Percentiles rank a stretch among this genome's conserved stretches.
Evolutionary conservation across 139 green algal species (phyloP).

Genomic region (Bryopsis sp.): DNA sequence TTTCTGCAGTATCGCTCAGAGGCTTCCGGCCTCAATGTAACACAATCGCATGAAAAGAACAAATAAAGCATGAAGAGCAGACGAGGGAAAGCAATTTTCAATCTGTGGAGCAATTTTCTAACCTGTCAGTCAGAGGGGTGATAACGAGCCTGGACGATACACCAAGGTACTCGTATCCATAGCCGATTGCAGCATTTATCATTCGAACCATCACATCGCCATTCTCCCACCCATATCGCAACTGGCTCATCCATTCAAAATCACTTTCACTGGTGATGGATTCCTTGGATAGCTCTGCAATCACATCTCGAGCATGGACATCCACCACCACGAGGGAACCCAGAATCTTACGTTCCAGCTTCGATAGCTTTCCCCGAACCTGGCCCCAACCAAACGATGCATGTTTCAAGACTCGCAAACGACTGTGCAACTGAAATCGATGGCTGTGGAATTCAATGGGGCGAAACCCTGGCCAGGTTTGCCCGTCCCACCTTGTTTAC

Average conservation of each 20-base stretch:
- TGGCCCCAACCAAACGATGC: too few relatives aligned
- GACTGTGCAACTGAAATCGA: too few relatives aligned
- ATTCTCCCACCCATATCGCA: too few relatives aligned
- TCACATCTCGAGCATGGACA: slow-evolving; percentile 63
- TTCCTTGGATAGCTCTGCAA: slow-evolving; percentile 37
- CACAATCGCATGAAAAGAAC: neutral
- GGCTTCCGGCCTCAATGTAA: slow-evolving; percentile 16
- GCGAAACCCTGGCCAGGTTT: slow-evolving; percentile 30
- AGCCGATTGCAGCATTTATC: too few relatives aligned
- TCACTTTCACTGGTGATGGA: slow-evolving; percentile 40
- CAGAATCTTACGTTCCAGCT: slow-evolving; percentile 70
- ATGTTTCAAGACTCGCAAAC: too few relatives aligned
- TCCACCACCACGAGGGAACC: slow-evolving; percentile 71
- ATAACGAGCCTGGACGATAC: slow-evolving; percentile 70
- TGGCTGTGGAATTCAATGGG: too few relatives aligned
- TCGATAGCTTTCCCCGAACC: slow-evolving; percentile 59
- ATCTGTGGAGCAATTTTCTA: too few relatives aligned
- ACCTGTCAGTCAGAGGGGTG: slow-evolving; percentile 73
- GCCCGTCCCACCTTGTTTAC: slow-evolving; percentile 18
- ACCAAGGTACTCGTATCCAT: slow-evolving; percentile 75
- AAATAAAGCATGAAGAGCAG: neutral
- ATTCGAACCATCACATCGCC: too few relatives aligned
- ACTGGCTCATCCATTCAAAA: slow-evolving; percentile 72
- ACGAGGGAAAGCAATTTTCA: neutral
- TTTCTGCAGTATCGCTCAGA: too few relatives aligned